Conservation (phyloP, 2,329 filamentous ascomycete species). For the Albifimbria verrucaria region DNA sequence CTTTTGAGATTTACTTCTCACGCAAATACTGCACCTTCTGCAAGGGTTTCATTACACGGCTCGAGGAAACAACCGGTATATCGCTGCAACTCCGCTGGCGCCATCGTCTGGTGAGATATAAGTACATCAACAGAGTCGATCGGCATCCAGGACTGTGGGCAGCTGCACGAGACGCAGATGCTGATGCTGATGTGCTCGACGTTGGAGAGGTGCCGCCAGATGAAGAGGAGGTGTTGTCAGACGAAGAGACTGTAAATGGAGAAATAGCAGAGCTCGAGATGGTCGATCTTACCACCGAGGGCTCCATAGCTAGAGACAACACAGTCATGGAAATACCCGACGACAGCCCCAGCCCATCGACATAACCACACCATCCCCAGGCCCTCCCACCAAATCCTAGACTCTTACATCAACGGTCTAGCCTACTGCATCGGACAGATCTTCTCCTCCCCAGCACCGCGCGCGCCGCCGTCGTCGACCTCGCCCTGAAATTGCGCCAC, state of each 20-base stretch:
- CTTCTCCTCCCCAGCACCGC: constrained; percentile 20
- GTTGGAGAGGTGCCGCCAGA: constrained; percentile 1
- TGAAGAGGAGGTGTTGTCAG: neutral
- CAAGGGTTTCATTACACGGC: constrained; percentile 16
- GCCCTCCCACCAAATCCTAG: neutral
- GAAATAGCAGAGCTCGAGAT: neutral
- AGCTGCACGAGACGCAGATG: neutral
- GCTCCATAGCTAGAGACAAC: no score
- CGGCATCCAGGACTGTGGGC: neutral
- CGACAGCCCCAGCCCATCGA: neutral
- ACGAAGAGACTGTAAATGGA: neutral
- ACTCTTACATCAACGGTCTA: constrained; percentile 20
- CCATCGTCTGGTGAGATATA: constrained; percentile 21
- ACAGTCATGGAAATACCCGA: no score
- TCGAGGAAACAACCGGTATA: constrained; percentile 24
- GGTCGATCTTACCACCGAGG: constrained; percentile 9
- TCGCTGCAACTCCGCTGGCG: constrained; percentile 22
- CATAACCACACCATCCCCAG: neutral
- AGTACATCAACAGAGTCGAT: constrained; percentile 14
- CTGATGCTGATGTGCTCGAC: neutral
- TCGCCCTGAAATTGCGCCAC: constrained; percentile 14
- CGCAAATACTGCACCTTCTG: constrained; percentile 28
- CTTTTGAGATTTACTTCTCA: constrained; percentile 33
- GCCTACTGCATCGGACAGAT: constrained; percentile 31
- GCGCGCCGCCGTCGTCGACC: constrained; percentile 21